Conservation (phyloP, 148 eudicot species). For the Hydrangea macrophylla region DNA sequence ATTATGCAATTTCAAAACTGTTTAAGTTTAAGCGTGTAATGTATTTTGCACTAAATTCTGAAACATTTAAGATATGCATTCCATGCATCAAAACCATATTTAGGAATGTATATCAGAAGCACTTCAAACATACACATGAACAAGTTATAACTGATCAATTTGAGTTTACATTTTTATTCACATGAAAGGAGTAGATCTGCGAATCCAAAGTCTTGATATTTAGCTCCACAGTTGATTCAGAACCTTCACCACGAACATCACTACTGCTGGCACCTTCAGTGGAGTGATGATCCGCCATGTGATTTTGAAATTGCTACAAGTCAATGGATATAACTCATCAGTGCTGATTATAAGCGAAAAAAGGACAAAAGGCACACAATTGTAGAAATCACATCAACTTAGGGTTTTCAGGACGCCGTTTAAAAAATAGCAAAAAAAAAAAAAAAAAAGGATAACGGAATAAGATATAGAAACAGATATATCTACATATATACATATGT, state of each 20-base stretch:
- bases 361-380: background rate
- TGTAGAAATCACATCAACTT: background rate
- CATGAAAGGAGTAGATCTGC: conserved; percentile 48
- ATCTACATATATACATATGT: background rate
- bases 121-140: background rate
- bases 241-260: conserved; percentile 36
- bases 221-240: conserved; percentile 60
- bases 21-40: background rate
- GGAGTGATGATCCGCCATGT: conserved; percentile 50
- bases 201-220: conserved; percentile 88
- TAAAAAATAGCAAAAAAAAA: no score
- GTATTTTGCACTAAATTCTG: background rate
- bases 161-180: conserved; percentile 59
- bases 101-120: background rate
- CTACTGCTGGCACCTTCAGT: conserved; percentile 54
- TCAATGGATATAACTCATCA: no score
- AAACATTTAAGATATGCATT: background rate
- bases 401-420: background rate
- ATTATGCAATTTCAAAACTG: background rate
- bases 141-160: background rate
- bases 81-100: background rate
- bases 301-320: background rate
- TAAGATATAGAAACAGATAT: background rate
- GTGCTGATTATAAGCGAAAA: background rate
- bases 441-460: no score